Conservation (phyloP, 495 filamentous ascomycete genomes). For the Penicillium malachiteum region DNA sequence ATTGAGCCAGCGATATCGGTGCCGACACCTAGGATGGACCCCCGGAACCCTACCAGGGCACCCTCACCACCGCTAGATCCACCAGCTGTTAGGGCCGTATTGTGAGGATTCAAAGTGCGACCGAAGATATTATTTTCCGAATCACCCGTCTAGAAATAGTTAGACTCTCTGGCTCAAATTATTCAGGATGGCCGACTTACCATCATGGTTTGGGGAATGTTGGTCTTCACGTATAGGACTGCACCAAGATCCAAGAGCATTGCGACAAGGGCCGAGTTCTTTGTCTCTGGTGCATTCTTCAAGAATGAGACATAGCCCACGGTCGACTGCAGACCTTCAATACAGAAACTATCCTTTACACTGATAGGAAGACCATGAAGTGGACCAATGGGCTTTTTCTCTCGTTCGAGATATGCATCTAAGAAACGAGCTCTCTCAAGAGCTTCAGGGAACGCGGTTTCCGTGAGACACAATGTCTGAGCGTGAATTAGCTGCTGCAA, state of each 20-base stretch:
- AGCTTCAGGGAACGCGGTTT: slow-evolving; percentile 47
- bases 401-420: slow-evolving; percentile 46
- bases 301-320: slow-evolving; percentile 18
- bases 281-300: slow-evolving; percentile 8
- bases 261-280: slow-evolving; percentile 11
- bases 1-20: slow-evolving; percentile 56
- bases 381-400: slow-evolving; percentile 48
- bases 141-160: slow-evolving; percentile 43
- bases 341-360: slow-evolving; percentile 64
- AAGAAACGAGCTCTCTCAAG: slow-evolving; percentile 55
- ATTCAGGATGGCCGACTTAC: slow-evolving; percentile 42
- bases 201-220: slow-evolving; percentile 40
- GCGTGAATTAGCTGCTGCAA: slow-evolving; percentile 42
- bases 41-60: slow-evolving; percentile 37
- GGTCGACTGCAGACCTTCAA: slow-evolving; percentile 33
- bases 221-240: slow-evolving; percentile 58
- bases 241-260: slow-evolving; percentile 31
- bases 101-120: slow-evolving; percentile 27
- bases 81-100: slow-evolving; percentile 36
- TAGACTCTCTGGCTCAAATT: slow-evolving; percentile 15
- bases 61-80: slow-evolving; percentile 45
- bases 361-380: slow-evolving; percentile 62
- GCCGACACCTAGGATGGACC: slow-evolving; percentile 37
- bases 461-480: slow-evolving; percentile 53
- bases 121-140: slow-evolving; percentile 52